phyloP scores from a whole-genome alignment of 2,329 filamentous ascomycete genomes.

The Blastomyces gilchristii region DNA sequence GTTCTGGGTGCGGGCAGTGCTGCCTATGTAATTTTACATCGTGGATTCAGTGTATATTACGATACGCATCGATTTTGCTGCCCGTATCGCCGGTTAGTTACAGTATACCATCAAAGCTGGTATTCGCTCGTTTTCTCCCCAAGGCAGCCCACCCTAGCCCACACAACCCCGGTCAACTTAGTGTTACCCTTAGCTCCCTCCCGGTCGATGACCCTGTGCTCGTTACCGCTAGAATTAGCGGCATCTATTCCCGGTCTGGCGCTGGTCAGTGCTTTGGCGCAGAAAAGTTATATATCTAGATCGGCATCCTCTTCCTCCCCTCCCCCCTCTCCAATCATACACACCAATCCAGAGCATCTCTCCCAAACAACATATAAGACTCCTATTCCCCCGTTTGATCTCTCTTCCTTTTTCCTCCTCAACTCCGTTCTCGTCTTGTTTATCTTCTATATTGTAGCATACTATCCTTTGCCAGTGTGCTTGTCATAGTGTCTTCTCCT shows the following conservation, averaged over 20 bases:
- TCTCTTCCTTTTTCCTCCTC: neutral
- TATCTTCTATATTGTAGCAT: neutral
- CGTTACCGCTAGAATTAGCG: neutral
- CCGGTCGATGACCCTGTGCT: neutral
- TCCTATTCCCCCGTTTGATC: neutral
- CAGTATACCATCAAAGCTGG: neutral
- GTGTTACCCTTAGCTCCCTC: neutral
- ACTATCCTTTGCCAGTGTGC: neutral
- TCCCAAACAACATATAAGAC: conserved; percentile 3
- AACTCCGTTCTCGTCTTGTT: neutral
- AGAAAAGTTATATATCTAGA: conserved; percentile 3
- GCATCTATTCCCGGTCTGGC: neutral
- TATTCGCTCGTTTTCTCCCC: neutral
- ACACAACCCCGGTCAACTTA: neutral
- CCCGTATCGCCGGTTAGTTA: neutral
- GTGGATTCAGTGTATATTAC: neutral
- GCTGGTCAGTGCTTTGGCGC: neutral
- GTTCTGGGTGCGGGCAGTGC: neutral
- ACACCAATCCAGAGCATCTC: conserved; percentile 2
- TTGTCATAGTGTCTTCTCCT: conserved; percentile 2
- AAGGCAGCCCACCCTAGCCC: neutral
- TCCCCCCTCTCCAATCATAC: conserved; percentile 4
- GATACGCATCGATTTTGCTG: neutral
- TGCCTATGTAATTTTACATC: conserved; percentile 1
- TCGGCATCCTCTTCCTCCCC: neutral